These are phyloP conservation scores for Amaranthus tricolor DNA, from an alignment of 179 eudicot species.

Conservation along the genomic window DNA sequence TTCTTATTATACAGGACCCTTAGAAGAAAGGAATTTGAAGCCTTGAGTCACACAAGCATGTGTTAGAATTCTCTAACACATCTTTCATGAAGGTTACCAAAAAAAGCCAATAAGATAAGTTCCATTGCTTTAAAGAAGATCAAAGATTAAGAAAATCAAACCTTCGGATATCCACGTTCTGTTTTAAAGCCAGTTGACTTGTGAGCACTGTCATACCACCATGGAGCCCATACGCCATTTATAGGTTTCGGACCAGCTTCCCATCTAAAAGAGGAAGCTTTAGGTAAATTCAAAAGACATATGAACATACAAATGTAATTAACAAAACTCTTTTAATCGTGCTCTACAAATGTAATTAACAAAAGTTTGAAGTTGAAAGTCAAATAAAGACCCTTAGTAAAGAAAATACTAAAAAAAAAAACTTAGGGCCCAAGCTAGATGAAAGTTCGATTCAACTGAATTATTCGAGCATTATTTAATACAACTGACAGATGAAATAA, in stretches of 20 bases:
- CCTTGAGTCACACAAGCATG: neutral
- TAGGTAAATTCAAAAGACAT: neutral
- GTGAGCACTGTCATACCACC: slow-evolving; percentile 87
- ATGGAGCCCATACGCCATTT: slow-evolving; percentile 96
- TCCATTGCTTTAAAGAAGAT: neutral
- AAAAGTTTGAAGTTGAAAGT: neutral
- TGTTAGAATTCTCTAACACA: neutral
- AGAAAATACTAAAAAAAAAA: neutral
- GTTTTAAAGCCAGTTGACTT: slow-evolving; percentile 69
- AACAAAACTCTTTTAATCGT: neutral
- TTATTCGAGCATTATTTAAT: neutral
- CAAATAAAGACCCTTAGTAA: neutral
- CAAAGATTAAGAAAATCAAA: slow-evolving; percentile 29
- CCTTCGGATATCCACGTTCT: slow-evolving; percentile 58
- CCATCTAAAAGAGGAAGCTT: slow-evolving; percentile 54
- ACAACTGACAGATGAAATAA: neutral
- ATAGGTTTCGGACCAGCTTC: slow-evolving; percentile 84
- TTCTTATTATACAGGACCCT: neutral
- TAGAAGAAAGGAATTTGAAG: neutral
- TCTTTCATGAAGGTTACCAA: neutral
- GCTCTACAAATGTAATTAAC: neutral
- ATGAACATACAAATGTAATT: too few relatives aligned
- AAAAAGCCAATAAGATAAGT: neutral
- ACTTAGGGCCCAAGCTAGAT: neutral
- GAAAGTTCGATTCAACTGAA: neutral